These are phyloP conservation scores for Pachysandra terminalis DNA, from an alignment of 164 flowering plant genomes.

Conservation along the genomic window DNA sequence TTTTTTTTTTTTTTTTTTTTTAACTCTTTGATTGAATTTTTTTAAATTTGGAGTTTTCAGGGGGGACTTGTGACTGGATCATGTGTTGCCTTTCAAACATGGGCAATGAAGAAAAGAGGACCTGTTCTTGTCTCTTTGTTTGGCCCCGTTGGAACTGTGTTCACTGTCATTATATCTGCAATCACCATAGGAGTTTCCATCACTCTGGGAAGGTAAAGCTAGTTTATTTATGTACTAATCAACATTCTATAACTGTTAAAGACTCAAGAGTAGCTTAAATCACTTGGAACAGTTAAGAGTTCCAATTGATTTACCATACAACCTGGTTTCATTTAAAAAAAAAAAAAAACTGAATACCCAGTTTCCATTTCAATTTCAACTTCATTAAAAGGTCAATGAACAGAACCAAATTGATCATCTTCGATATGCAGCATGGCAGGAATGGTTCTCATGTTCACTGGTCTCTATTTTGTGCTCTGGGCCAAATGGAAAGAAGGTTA, in stretches of 20 bases:
- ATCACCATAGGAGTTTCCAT: slow-evolving; percentile 52
- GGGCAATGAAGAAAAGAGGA: slow-evolving; percentile 85
- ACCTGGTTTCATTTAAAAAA: too few relatives aligned
- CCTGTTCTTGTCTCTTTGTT: slow-evolving; percentile 82
- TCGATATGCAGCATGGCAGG: slow-evolving; percentile 55
- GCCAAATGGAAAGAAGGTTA: slow-evolving; percentile 77
- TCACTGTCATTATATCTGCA: slow-evolving; percentile 46
- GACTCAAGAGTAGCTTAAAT: too few relatives aligned
- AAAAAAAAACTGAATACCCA: too few relatives aligned
- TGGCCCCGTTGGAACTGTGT: slow-evolving; percentile 64
- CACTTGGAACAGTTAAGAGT: too few relatives aligned
- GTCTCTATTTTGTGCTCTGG: slow-evolving; percentile 85
- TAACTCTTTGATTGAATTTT: too few relatives aligned
- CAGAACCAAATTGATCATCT: too few relatives aligned
- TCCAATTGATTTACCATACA: too few relatives aligned
- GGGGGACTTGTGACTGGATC: slow-evolving; percentile 52
- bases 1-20: background rate
- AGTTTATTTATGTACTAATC: background rate
- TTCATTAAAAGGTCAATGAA: too few relatives aligned
- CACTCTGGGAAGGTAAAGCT: slow-evolving; percentile 47
- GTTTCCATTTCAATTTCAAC: too few relatives aligned
- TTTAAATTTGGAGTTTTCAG: slow-evolving; percentile 24
- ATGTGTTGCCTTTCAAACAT: slow-evolving; percentile 60
- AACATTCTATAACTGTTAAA: too few relatives aligned
- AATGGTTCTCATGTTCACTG: slow-evolving; percentile 73